A percentile compares a stretch with the other conserved stretches of the same genome.
Evolutionary conservation across 2,329 filamentous ascomycete species (phyloP).

Genomic region (Stemphylium vesicarium): DNA sequence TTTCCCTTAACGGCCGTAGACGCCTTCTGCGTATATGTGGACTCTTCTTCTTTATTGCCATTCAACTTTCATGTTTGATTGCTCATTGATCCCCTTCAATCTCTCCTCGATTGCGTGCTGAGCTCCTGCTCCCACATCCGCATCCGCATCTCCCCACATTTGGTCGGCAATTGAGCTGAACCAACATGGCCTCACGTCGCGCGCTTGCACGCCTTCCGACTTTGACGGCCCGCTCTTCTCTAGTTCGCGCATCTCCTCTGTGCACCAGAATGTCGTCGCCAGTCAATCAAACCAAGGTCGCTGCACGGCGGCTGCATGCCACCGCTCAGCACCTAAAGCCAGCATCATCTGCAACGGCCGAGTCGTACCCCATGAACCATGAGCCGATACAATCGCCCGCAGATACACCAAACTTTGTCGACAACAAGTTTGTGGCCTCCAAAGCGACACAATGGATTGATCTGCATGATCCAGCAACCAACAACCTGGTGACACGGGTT

Average conservation of each 20-base stretch:
- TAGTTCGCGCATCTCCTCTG: constrained; percentile 45
- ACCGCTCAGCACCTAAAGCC: constrained; percentile 60
- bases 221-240: constrained; percentile 47
- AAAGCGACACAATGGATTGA: constrained; percentile 76
- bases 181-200: constrained; percentile 55
- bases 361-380: constrained; percentile 72
- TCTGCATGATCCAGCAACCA: constrained; percentile 81
- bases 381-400: constrained; percentile 70
- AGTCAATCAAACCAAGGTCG: constrained; percentile 47
- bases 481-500: constrained; percentile 82
- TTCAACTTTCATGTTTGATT: background rate
- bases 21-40: constrained; percentile 10
- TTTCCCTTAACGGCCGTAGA: constrained; percentile 24
- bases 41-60: background rate
- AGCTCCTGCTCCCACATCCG: background rate
- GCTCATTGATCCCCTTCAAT: background rate
- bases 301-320: constrained; percentile 59
- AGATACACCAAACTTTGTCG: constrained; percentile 80
- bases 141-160: constrained; percentile 10
- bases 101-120: constrained; percentile 7
- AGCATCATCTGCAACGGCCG: constrained; percentile 58
- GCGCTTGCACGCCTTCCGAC: constrained; percentile 52
- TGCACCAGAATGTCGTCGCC: constrained; percentile 50
- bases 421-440: constrained; percentile 78
- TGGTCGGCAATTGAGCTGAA: constrained; percentile 23